A percentile compares a stretch with the other conserved stretches of the same genome.
These are phyloP conservation scores for Samsoniella hepiali DNA, from an alignment of 2,329 filamentous ascomycete genomes.

Conservation along the genomic window DNA sequence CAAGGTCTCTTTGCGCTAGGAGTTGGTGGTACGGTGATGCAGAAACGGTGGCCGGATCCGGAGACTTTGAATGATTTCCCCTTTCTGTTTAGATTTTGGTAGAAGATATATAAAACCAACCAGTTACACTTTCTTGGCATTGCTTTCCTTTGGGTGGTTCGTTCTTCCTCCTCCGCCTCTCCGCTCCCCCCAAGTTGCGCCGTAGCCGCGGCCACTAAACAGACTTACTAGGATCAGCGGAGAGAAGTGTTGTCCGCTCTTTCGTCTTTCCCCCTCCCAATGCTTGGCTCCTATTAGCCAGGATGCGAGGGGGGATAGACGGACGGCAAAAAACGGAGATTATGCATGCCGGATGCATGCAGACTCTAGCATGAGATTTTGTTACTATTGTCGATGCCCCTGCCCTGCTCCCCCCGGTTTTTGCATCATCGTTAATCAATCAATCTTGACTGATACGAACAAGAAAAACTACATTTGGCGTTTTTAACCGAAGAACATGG, in stretches of 20 bases:
- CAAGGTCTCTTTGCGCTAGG: not conserved
- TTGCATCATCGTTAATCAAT: too few relatives aligned
- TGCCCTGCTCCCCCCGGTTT: too few relatives aligned
- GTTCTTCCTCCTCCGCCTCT: not conserved
- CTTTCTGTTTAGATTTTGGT: not conserved
- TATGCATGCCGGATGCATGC: not conserved
- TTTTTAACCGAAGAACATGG: too few relatives aligned
- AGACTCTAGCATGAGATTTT: not conserved
- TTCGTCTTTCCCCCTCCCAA: not conserved
- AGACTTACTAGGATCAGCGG: too few relatives aligned
- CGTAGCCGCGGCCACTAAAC: too few relatives aligned
- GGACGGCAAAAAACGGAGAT: not conserved
- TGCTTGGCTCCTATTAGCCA: not conserved
- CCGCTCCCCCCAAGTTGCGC: too few relatives aligned
- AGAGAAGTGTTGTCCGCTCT: not conserved
- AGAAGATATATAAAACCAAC: not conserved
- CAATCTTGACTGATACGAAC: too few relatives aligned
- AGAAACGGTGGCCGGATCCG: not conserved
- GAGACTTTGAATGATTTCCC: not conserved
- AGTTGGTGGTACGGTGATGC: not conserved
- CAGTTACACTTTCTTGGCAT: not conserved
- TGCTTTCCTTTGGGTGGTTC: not conserved
- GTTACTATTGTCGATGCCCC: too few relatives aligned
- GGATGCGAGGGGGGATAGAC: not conserved
- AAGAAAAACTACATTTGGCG: too few relatives aligned